phyloP scores from a whole-genome alignment of 1,284 basidiomycete species.

The Leccinum pseudoinsigne region DNA sequence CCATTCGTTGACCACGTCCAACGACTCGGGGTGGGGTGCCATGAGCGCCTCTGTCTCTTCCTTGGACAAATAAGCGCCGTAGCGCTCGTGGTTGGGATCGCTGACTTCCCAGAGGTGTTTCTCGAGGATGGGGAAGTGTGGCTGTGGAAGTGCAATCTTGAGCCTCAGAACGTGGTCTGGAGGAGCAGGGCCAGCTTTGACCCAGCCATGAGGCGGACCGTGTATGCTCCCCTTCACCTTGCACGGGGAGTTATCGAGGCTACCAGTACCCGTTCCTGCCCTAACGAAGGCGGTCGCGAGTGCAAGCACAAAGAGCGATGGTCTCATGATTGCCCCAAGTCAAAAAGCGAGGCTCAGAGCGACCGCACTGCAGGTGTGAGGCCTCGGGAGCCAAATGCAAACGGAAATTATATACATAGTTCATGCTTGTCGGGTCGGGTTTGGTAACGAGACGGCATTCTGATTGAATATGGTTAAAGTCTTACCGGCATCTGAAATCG shows the following conservation, averaged over 20 bases:
- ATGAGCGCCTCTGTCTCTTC: conserved; percentile 61
- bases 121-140: conserved; percentile 61
- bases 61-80: conserved; percentile 68
- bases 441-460: neutral
- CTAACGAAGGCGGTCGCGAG: conserved; percentile 6
- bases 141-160: conserved; percentile 52
- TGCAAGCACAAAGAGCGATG: conserved; percentile 6
- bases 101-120: conserved; percentile 66
- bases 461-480: neutral
- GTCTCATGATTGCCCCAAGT: neutral
- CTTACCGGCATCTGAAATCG: neutral
- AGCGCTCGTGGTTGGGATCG: conserved; percentile 59
- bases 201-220: conserved; percentile 21
- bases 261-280: conserved; percentile 1
- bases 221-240: conserved; percentile 27
- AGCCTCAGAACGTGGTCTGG: conserved; percentile 18
- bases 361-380: neutral
- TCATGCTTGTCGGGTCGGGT: neutral
- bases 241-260: neutral
- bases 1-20: conserved; percentile 61
- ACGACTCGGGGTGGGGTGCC: conserved; percentile 53
- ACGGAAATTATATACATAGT: neutral
- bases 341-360: neutral
- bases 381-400: neutral
- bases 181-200: conserved; percentile 11